Conservation (phyloP, 192 early-diverging fungal genomes). For the Gonapodya prolifera region DNA sequence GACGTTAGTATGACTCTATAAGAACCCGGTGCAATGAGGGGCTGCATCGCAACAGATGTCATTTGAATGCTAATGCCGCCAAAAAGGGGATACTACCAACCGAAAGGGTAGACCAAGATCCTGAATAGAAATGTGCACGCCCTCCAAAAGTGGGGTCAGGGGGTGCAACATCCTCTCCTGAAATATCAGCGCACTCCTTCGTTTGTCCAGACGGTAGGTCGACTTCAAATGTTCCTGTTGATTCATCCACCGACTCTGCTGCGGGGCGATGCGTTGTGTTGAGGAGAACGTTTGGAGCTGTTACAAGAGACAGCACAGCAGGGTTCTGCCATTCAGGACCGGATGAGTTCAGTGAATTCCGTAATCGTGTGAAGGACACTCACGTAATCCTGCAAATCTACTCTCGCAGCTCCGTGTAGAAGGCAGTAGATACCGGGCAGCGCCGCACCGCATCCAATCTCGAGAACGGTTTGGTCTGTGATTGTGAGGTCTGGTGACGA, state of each 20-base stretch:
- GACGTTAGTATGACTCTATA: conserved; percentile 3
- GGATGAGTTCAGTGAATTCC: conserved; percentile 6
- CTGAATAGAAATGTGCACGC: background rate
- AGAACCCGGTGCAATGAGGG: background rate
- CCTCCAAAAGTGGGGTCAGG: too few species aligned
- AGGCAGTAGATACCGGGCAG: conserved; percentile 75
- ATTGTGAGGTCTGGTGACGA: conserved; percentile 22
- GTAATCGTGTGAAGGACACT: background rate
- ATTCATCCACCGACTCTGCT: background rate
- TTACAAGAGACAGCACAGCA: conserved; percentile 72
- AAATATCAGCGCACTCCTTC: background rate
- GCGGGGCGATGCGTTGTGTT: conserved; percentile 40
- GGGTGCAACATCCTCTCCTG: too few species aligned
- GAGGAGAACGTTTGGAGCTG: conserved; percentile 78
- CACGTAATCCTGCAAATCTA: conserved; percentile 84
- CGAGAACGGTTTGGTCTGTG: conserved; percentile 7
- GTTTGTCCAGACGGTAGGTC: background rate
- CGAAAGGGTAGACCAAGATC: background rate
- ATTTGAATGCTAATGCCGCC: background rate
- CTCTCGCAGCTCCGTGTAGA: conserved; percentile 22
- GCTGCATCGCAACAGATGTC: background rate
- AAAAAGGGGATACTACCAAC: background rate
- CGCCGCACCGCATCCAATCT: conserved; percentile 84
- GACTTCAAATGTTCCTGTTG: background rate
- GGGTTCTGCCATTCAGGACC: conserved; percentile 39